phyloP scores from a whole-genome alignment of 345 rosid species.

The Camelina neglecta region DNA sequence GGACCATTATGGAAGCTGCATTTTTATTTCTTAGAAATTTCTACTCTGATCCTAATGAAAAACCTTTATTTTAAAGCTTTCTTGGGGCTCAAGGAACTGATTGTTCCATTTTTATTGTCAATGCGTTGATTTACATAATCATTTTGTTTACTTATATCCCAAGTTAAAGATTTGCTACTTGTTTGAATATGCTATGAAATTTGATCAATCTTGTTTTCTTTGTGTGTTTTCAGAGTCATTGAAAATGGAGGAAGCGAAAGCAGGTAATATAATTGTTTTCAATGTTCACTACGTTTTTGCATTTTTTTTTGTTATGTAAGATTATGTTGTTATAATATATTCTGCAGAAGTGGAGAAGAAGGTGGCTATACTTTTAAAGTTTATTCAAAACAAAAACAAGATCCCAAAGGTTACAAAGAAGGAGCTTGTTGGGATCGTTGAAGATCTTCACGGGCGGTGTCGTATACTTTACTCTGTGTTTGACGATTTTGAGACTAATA shows the following conservation, averaged over 20 bases:
- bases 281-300: background rate
- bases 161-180: constrained; percentile 6
- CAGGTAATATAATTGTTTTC: constrained; percentile 45
- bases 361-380: constrained; percentile 50
- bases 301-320: background rate
- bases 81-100: constrained; percentile 11
- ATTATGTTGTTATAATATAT: background rate
- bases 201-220: background rate
- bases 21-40: too few relatives aligned
- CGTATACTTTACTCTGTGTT: constrained; percentile 50
- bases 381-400: constrained; percentile 53
- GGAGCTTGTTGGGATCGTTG: constrained; percentile 51
- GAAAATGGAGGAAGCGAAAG: constrained; percentile 46
- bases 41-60: background rate
- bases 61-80: background rate
- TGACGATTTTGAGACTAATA: constrained; percentile 39
- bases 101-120: too few relatives aligned
- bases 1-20: background rate
- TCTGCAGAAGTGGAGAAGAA: constrained; percentile 58
- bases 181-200: background rate
- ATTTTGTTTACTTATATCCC: background rate
- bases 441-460: constrained; percentile 58
- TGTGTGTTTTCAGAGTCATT: constrained; percentile 5
- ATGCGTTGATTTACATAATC: too few relatives aligned
- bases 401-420: constrained; percentile 45